Evolutionary conservation across 352 stramenopile species (phyloP), one percentile per base, ranked within the genome.

Genomic region (Phytophthora idaei): DNA sequence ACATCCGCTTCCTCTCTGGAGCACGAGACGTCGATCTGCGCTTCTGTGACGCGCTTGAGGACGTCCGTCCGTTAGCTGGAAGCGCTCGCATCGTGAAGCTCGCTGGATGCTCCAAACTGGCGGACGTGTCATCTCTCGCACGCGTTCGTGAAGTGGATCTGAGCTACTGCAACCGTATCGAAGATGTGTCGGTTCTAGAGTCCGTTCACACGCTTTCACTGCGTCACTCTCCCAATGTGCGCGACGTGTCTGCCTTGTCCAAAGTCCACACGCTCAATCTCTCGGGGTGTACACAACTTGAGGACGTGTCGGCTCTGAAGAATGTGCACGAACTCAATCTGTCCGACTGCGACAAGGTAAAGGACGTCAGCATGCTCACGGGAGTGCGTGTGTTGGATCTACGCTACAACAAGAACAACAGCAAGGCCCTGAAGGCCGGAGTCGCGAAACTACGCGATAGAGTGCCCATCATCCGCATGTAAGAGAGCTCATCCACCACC

Each of bases 31-130:
- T 90, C 0, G 84, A 92, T 34, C 47, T 92, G 58, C 80, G 81
- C 21, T 92, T 92, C 66, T 90, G 84, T 51, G 84, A 90, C 60
- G 68, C 76, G 0, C 64, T 90, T 1, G 73, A 84, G n/a, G 74
- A 90, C 45, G 78, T 90, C 0, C 34, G 46, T 25, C 66, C 71
- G 37, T 60, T 78, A 21, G 44, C 47, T 44, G 5, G 17, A 27
- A 70, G 42, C 8, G 68, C 77, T 46, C 85, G 71, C 3, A 53
- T 79, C 15, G 74, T 91, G 31, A 90, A 91, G 42, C 78, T 93
- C 47, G 75, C 80, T 12, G 80, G 79, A 3, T 90, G 84, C 44
- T 68, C 71, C 17, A 77, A 74, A 2, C 51, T 93, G 0, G 27
- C 51, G 5, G 77, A 90, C 37, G 79, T 91, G n/a, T 82, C 73